These are phyloP conservation scores for Hibiscus syriacus DNA, from an alignment of 345 rosid genomes.

Conservation along the genomic window DNA sequence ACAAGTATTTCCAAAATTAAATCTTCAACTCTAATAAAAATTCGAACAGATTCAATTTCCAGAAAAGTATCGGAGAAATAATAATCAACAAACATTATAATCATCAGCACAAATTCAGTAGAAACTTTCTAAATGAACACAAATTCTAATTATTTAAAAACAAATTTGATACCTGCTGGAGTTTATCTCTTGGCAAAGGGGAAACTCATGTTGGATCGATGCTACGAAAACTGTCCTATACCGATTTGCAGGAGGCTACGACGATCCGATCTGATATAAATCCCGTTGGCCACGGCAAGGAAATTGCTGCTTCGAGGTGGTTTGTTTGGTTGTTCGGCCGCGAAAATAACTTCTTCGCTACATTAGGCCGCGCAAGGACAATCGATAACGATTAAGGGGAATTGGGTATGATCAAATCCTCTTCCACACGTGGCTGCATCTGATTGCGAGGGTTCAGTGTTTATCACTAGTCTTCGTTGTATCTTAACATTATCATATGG, in stretches of 20 bases:
- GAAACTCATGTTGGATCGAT: constrained; percentile 51
- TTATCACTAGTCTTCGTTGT: background rate
- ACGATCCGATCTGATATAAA: constrained; percentile 2
- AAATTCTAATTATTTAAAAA: background rate
- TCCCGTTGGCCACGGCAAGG: background rate
- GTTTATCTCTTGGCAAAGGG: constrained; percentile 66
- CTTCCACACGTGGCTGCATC: constrained; percentile 11
- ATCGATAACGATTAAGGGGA: background rate
- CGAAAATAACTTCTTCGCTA: constrained; percentile 3
- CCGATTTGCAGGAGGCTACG: background rate
- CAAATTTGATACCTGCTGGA: constrained; percentile 43
- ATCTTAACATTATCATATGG: background rate
- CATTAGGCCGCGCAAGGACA: constrained; percentile 14
- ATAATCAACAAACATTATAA: background rate
- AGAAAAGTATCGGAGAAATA: background rate
- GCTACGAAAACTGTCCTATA: background rate
- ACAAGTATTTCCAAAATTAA: background rate
- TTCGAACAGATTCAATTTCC: background rate
- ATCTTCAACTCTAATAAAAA: background rate
- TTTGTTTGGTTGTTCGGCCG: background rate
- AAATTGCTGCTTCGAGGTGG: constrained; percentile 6
- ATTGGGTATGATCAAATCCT: background rate
- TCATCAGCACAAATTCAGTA: background rate
- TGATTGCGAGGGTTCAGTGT: background rate
- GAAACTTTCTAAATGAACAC: background rate